Conservation (phyloP, 176 grass and related monocot genomes). For the Triticum timopheevii region DNA sequence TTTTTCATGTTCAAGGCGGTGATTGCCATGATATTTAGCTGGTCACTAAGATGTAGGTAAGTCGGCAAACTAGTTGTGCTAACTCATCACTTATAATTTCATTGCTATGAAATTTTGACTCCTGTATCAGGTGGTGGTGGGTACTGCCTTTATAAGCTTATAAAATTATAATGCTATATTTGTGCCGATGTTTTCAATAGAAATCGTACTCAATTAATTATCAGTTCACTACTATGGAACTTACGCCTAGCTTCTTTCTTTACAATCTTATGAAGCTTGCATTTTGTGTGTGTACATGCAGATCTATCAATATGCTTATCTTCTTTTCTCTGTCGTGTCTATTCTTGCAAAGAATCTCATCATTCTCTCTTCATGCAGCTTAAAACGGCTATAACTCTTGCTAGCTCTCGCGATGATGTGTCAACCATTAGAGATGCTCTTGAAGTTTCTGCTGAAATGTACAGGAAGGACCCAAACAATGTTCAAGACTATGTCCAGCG, state of each 20-base stretch:
- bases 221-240: neutral
- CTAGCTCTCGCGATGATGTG: slow-evolving; percentile 74
- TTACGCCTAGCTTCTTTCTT: neutral
- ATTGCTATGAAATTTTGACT: neutral
- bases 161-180: neutral
- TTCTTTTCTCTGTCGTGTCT: neutral
- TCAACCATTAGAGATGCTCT: slow-evolving; percentile 95
- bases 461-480: slow-evolving; percentile 96
- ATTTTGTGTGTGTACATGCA: slow-evolving; percentile 8
- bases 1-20: slow-evolving; percentile 5
- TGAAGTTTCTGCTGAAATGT: slow-evolving; percentile 99
- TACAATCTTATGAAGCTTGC: slow-evolving; percentile 4
- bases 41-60: slow-evolving; percentile 12
- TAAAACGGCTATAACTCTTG: slow-evolving; percentile 88
- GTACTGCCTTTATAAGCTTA: neutral
- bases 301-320: slow-evolving; percentile 3
- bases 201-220: slow-evolving; percentile 2
- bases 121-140: neutral
- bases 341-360: slow-evolving; percentile 27
- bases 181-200: neutral
- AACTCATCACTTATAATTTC: slow-evolving; percentile 9
- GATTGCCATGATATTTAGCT: slow-evolving; percentile 20
- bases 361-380: slow-evolving; percentile 50
- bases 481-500: slow-evolving; percentile 96
- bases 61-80: slow-evolving; percentile 14